phyloP scores from a whole-genome alignment of 768 basidiomycete genomes.

The Sporobolomyces phaffii region DNA sequence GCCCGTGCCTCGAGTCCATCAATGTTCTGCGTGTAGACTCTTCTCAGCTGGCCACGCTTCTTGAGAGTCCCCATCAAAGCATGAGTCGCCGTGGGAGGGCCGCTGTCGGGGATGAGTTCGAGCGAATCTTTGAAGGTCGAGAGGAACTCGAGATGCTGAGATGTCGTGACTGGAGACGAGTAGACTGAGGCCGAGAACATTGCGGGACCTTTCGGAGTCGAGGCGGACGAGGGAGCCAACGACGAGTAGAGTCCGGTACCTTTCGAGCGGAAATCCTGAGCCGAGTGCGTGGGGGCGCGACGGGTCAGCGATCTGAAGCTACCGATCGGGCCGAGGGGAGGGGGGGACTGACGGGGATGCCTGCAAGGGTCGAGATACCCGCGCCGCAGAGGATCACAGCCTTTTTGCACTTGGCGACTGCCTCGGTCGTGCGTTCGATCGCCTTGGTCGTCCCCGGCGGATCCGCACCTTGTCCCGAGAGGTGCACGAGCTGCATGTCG shows the following conservation, averaged over 20 bases:
- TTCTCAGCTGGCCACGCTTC: constrained; percentile 70
- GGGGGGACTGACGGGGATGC: constrained; percentile 74
- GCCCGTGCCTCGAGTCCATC: constrained; percentile 82
- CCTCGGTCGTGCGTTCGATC: constrained; percentile 58
- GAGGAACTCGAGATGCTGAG: constrained; percentile 92
- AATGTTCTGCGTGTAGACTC: constrained; percentile 96
- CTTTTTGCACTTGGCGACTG: constrained; percentile 76
- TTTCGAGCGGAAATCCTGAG: constrained; percentile 89
- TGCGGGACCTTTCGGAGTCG: constrained; percentile 73
- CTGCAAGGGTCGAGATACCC: constrained; percentile 91
- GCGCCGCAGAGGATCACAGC: constrained; percentile 89
- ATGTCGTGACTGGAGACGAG: constrained; percentile 72
- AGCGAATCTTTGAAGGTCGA: constrained; percentile 78
- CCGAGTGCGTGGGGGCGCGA: background rate
- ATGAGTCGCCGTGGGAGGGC: constrained; percentile 78
- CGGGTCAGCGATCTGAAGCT: too few species aligned
- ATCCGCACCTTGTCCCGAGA: background rate
- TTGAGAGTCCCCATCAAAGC: constrained; percentile 79
- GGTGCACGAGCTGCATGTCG: constrained; percentile 17
- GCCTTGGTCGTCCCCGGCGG: background rate
- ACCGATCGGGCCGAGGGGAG: too few species aligned
- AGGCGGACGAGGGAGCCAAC: constrained; percentile 60
- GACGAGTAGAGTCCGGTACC: constrained; percentile 87
- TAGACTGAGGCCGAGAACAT: constrained; percentile 91
- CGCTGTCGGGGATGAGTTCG: constrained; percentile 48